phyloP scores from a whole-genome alignment of 495 filamentous ascomycete genomes.

The Thermochaetoides thermophila region DNA sequence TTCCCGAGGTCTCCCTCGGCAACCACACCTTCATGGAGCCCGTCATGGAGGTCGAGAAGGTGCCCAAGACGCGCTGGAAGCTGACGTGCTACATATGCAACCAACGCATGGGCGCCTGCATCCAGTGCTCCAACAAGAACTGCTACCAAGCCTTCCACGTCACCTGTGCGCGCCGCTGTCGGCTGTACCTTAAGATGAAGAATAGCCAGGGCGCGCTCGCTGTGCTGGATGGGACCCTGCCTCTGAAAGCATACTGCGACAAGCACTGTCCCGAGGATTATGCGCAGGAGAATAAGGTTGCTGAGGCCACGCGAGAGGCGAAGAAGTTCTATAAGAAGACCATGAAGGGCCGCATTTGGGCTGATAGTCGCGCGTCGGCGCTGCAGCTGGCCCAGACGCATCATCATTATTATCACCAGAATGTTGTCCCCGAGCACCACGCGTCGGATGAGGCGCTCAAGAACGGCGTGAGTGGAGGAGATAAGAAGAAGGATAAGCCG shows the following conservation, averaged over 20 bases:
- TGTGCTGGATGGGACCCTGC: constrained; percentile 67
- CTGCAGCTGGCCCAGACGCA: constrained; percentile 54
- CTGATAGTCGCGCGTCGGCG: constrained; percentile 78
- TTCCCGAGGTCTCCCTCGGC: constrained; percentile 89
- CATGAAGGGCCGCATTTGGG: constrained; percentile 80
- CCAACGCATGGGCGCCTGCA: constrained; percentile 94
- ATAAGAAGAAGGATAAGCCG: constrained; percentile 54
- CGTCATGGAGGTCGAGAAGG: constrained; percentile 93
- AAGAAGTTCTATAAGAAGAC: constrained; percentile 69
- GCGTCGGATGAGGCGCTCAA: constrained; percentile 42
- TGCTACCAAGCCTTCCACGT: constrained; percentile 99
- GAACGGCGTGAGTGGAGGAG: constrained; percentile 38
- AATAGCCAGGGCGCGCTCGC: constrained; percentile 63
- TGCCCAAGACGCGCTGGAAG: constrained; percentile 86
- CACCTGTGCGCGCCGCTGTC: constrained; percentile 78
- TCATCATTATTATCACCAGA: too few species aligned
- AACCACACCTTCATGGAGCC: constrained; percentile 97
- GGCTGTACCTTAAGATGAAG: constrained; percentile 93
- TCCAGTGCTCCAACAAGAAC: constrained; percentile 94
- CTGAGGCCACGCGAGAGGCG: constrained; percentile 32
- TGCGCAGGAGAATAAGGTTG: constrained; percentile 66
- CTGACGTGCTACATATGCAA: constrained; percentile 92
- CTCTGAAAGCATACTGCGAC: constrained; percentile 90
- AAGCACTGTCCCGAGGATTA: constrained; percentile 89
- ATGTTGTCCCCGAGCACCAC: constrained; percentile 42